Evolutionary conservation across 208 protist genomes (phyloP), one percentile per base, ranked within the genome.

Genomic region (Angomonas ambiguus): DNA sequence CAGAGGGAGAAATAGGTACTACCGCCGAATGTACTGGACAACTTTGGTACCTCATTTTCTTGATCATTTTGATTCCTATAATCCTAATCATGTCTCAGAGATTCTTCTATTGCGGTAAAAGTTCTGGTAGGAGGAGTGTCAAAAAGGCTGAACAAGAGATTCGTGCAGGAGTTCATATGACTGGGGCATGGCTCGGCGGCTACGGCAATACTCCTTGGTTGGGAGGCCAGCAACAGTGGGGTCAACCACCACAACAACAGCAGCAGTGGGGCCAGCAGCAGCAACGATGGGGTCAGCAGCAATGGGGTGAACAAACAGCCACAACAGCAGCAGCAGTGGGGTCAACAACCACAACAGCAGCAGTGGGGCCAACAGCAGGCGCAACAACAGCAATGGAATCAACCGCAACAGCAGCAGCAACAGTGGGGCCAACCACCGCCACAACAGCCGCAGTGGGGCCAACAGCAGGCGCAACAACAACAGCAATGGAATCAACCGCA

Each of bases 1-100:
- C 33, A 10, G 24, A 78, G 20, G 71, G 58, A 2, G 41, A 65
- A 1, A 49, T 59, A 20, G 82, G 83, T n/a, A 81, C 63, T 35
- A 64, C 72, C 27, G 51, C 31, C 20, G 41, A 73, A 51, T 94
- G 88, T 48, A 38, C 75, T 38, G 56, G 61, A 13, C 77, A 82
- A n/a, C 85, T 84, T 66, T 94, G 88, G 86, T 94, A 92, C 42
- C 69, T 92, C 27, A 86, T 92, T 48, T 94, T 94, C 27, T 67
- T 92, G n/a, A 76, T 94, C 42, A 71, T 92, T 27, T 59, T 88
- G 16, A 53, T 88, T 34, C 86, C 85, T 24, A 60, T 91, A n/a
- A 62, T 85, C 55, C 48, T 88, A 3, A 80, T 92, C 51, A 13
- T 76, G 27, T 77, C 66, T 8, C 79, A 90, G 25, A 62, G 69